Conservation (phyloP, 2,329 filamentous ascomycete species). For the Trichoderma cornu-damae region DNA sequence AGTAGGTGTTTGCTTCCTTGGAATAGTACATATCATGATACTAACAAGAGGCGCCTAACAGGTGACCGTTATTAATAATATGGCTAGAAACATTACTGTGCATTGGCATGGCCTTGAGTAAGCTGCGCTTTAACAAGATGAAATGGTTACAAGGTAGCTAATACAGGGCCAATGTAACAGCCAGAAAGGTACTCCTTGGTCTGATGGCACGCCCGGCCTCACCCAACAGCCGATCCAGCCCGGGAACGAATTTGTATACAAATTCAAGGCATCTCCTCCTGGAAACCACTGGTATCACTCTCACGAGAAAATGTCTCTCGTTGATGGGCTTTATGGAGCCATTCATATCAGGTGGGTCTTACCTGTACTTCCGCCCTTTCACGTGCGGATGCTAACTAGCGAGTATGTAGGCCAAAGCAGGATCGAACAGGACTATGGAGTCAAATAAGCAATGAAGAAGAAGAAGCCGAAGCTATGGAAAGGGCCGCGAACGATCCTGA, state of each 20-base stretch:
- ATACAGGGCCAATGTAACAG: background rate
- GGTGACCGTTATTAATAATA: constrained; percentile 6
- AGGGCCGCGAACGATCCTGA: constrained; percentile 43
- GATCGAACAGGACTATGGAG: background rate
- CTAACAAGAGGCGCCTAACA: background rate
- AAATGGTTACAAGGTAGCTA: too few species aligned
- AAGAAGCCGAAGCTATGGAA: constrained; percentile 40
- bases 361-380: constrained; percentile 40
- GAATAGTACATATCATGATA: background rate
- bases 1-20: constrained; percentile 21
- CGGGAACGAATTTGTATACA: constrained; percentile 46
- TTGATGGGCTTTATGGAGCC: constrained; percentile 56
- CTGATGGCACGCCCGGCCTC: constrained; percentile 55
- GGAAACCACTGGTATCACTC: constrained; percentile 60
- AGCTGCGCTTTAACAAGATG: background rate
- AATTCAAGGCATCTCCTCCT: constrained; percentile 51
- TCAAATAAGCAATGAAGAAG: constrained; percentile 37
- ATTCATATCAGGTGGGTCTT: constrained; percentile 44
- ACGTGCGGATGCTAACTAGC: constrained; percentile 23
- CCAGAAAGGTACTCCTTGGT: constrained; percentile 47
- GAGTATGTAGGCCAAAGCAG: background rate
- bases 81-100: background rate
- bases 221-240: constrained; percentile 50
- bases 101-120: constrained; percentile 10
- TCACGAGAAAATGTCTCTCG: constrained; percentile 50